Conservation (phyloP, 2,329 filamentous ascomycete species). For the Neofusicoccum parvum region DNA sequence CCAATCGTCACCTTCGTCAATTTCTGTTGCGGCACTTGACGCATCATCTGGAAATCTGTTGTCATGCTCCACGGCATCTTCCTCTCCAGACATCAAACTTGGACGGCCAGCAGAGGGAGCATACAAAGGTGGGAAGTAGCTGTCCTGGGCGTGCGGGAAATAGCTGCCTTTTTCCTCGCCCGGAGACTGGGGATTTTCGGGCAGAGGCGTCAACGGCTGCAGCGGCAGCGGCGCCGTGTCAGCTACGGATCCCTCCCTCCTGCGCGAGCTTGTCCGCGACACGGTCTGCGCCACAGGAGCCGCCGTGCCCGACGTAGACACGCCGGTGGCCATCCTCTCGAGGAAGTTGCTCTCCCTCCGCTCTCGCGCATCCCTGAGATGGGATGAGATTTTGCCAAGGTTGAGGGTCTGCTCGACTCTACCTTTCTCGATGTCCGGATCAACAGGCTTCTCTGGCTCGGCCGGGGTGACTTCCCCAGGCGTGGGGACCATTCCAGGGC, state of each 20-base stretch:
- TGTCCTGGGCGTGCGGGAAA: too few species aligned
- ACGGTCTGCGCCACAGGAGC: background rate
- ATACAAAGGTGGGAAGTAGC: background rate
- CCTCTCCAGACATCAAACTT: background rate
- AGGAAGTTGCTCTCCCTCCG: constrained; percentile 29
- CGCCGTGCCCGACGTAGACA: background rate
- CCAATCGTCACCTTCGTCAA: constrained; percentile 38
- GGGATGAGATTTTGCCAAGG: constrained; percentile 45
- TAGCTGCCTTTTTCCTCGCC: background rate
- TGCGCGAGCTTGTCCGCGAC: constrained; percentile 1
- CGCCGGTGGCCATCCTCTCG: background rate
- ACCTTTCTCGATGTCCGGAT: constrained; percentile 44
- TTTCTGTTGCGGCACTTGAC: constrained; percentile 31
- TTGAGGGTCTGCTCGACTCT: constrained; percentile 42
- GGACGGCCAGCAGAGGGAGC: background rate
- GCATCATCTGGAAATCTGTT: constrained; percentile 27
- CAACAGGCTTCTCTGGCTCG: constrained; percentile 41
- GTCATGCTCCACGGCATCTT: background rate
- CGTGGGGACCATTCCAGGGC: constrained; percentile 56
- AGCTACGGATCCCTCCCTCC: background rate
- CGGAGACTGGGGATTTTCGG: background rate
- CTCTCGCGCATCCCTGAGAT: constrained; percentile 49
- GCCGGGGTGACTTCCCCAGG: constrained; percentile 35
- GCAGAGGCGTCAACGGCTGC: background rate
- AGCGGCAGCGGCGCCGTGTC: background rate